Base-by-base conservation (phyloP, 2,329 filamentous ascomycete genomes). In the Sclerotinia nivalis region DNA sequence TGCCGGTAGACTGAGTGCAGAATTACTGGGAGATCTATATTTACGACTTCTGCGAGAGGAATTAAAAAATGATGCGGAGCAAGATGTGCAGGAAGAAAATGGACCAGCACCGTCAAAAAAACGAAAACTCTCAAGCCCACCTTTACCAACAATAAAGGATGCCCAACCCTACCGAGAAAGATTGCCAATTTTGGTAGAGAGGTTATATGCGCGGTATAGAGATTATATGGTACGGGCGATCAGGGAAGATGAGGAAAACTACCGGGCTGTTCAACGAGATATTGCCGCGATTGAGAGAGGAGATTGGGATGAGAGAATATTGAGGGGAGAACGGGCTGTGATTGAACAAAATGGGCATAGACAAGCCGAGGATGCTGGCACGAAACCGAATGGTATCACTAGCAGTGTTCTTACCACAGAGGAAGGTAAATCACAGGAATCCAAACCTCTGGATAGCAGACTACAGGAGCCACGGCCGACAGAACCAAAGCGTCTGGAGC, bases 1-100 rank as follows among this genome's bases (percentile, higher is more conserved):
- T 83, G 85, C 87, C 74, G 83, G 85, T 75, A 88, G 94, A 72
- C 82, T 98, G 78, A 91, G 85, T 61, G 88, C 93, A 10, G 91
- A 94, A 80, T 88, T 93, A 56, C 83, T 98, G 74, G 89, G 92
- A 80, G 87, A 91, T 77, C 85, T 96, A 66, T 97, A 96, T 79
- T 82, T 93, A 74, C 86, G 88, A 70, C 82, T 97, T 70, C 80
- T 97, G 78, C 87, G 88, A 74, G 91, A 96, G 74, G 93, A 96
- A 79, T 80, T 89, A 73, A 87, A 82, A 59, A 45, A 52, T 37
- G 68, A 70, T 75, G 79, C 78, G 68, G 86, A 90, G 72, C 80
- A 74, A 75, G 79, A 75, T 72, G 76, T 64, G 40, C 70, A 70
- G 45, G 78, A 79, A 70, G 85, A 85, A 73, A 83, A 81, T 66